A percentile compares a stretch with the other conserved stretches of the same genome.
These are phyloP conservation scores for Effrenium voratum DNA, from an alignment of 73 alveolate species.

Conservation along the genomic window DNA sequence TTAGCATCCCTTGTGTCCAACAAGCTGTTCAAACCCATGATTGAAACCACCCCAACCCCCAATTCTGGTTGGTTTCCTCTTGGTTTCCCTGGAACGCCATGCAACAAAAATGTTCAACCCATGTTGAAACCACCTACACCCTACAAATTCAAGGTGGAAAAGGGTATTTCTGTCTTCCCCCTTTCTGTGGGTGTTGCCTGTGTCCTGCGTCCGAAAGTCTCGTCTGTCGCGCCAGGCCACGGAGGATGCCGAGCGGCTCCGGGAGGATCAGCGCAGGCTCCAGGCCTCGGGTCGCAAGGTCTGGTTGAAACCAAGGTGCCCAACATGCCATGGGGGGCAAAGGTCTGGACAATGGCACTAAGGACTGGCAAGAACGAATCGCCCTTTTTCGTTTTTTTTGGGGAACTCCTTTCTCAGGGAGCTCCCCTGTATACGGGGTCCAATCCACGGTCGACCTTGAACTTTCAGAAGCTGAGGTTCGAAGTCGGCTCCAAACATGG, in stretches of 20 bases:
- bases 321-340: too few species aligned
- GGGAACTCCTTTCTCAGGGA: background rate
- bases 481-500: too few species aligned
- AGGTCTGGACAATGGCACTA: too few species aligned
- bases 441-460: background rate
- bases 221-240: background rate
- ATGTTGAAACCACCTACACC: background rate
- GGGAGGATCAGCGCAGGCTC: conserved; percentile 60
- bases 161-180: background rate
- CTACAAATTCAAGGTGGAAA: background rate
- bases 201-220: too few species aligned
- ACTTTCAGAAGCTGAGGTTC: background rate
- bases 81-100: too few species aligned
- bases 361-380: too few species aligned
- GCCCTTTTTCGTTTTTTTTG: background rate
- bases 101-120: too few species aligned
- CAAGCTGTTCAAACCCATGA: too few species aligned
- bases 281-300: background rate
- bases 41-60: too few species aligned
- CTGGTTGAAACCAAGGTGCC: background rate
- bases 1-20: too few species aligned
- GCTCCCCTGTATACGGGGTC: background rate
- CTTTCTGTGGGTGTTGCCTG: too few species aligned
- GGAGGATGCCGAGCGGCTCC: conserved; percentile 48
- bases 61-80: too few species aligned